A percentile compares a stretch with the other conserved stretches of the same genome.
Evolutionary conservation across 441 rosid genomes (phyloP).

Genomic region (Capsella rubella): DNA sequence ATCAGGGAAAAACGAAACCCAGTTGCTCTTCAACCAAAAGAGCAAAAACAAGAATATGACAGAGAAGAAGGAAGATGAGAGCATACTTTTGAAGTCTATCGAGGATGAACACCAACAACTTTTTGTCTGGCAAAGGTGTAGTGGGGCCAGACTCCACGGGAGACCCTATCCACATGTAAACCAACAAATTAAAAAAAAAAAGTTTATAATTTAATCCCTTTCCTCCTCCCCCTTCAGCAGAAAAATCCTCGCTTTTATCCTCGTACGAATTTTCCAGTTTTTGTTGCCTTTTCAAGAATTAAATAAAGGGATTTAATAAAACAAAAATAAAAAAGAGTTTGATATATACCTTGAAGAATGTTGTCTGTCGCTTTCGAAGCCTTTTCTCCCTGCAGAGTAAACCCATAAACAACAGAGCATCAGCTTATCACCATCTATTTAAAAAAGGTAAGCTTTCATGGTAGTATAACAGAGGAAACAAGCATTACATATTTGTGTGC

Average conservation of each 20-base stretch:
- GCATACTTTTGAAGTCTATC: slow-evolving; percentile 96
- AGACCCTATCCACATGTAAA: slow-evolving; percentile 67
- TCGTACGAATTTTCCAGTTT: slow-evolving; percentile 22
- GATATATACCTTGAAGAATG: slow-evolving; percentile 64
- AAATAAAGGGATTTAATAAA: not conserved
- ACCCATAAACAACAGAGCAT: slow-evolving; percentile 4
- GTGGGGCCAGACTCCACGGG: slow-evolving; percentile 78
- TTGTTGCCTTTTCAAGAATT: slow-evolving; percentile 44
- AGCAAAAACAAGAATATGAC: slow-evolving; percentile 5
- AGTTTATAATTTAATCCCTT: slow-evolving; percentile 21
- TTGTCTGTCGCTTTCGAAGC: slow-evolving; percentile 78
- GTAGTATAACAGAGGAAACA: slow-evolving; percentile 9
- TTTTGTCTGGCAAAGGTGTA: slow-evolving; percentile 91
- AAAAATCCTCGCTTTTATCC: slow-evolving; percentile 36
- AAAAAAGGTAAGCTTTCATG: slow-evolving; percentile 5
- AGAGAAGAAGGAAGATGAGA: not conserved
- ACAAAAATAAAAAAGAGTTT: not conserved
- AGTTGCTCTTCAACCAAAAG: slow-evolving; percentile 3
- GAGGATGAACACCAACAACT: slow-evolving; percentile 86
- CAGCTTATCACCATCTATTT: not conserved
- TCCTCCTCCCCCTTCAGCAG: not conserved
- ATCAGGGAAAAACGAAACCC: slow-evolving; percentile 28
- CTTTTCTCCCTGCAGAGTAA: slow-evolving; percentile 70
- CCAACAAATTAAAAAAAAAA: slow-evolving; percentile 20
- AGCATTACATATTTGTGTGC: not conserved